A percentile compares a stretch with the other conserved stretches of the same genome.
These are phyloP conservation scores for Cicer pinnatifidum DNA, from an alignment of 306 rosid genomes.

Conservation along the genomic window DNA sequence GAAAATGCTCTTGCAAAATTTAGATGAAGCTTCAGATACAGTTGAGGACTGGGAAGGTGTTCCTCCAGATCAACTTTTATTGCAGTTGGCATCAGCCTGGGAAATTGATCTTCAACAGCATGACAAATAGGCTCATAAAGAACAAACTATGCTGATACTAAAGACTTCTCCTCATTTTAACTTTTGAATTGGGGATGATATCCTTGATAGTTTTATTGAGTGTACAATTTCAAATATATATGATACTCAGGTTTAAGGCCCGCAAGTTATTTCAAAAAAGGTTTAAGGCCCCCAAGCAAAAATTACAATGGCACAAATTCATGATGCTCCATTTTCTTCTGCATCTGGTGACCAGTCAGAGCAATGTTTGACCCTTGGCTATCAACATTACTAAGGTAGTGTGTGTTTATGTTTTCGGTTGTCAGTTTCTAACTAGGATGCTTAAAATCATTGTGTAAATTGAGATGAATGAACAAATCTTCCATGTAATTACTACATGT, in stretches of 20 bases:
- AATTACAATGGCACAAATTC: slow-evolving; percentile 20
- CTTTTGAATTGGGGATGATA: slow-evolving; percentile 37
- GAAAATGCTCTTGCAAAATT: slow-evolving; percentile 76
- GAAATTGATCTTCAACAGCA: slow-evolving; percentile 76
- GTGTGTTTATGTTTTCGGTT: slow-evolving; percentile 37
- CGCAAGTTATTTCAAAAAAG: neutral
- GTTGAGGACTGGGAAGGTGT: slow-evolving; percentile 94
- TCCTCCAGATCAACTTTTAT: slow-evolving; percentile 73
- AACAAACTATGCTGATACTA: slow-evolving; percentile 22
- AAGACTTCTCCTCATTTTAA: slow-evolving; percentile 5
- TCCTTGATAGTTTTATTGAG: neutral
- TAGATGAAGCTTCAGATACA: slow-evolving; percentile 85
- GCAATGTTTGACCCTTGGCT: slow-evolving; percentile 30
- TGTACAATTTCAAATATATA: slow-evolving; percentile 30
- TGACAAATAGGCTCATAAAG: slow-evolving; percentile 52
- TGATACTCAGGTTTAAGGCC: slow-evolving; percentile 22
- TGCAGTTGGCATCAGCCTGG: slow-evolving; percentile 93
- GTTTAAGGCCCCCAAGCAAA: slow-evolving; percentile 18
- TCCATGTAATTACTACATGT: slow-evolving; percentile 45
- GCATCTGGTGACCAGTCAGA: slow-evolving; percentile 33
- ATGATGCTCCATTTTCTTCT: slow-evolving; percentile 11
- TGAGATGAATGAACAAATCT: slow-evolving; percentile 35
- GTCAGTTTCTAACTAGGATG: slow-evolving; percentile 19
- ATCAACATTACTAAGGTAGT: slow-evolving; percentile 23
- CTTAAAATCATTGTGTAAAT: slow-evolving; percentile 37